Evolutionary conservation across 148 eudicot genomes (phyloP), one percentile per base, ranked within the genome.

Genomic region (Rhododendron ferrugineum): DNA sequence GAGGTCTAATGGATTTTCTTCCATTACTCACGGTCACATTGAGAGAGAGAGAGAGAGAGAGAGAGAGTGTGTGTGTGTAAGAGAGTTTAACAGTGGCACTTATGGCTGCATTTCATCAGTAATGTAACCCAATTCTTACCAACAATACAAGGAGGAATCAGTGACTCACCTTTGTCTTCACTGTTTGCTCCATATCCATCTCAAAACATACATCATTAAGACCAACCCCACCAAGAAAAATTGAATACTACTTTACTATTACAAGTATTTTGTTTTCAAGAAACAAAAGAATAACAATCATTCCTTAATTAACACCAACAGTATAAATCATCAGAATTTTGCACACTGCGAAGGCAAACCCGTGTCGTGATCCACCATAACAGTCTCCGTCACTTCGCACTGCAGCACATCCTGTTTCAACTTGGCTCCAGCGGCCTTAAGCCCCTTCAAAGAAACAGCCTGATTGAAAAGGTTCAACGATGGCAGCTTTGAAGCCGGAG

Each of bases 401-500:
- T 90, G 80, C 30, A 97, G 87, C 86, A 97, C 99, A 83, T 95
- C 99, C 90, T 93, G 94, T 73, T 93, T 85, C 52, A 97, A 46
- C 86, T 95, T 95, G 3, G 98, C 97, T 0, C 99, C 99, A 2
- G 99, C 99, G 1, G 96, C 90, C 89, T 95, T 97, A 26, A 97
- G 84, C 11, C 98, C 99, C 88, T 90, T 95, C 26, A 97, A 87
- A 0, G 99, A 97, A 44, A 95, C 91, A 0, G 98, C 93, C 88
- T 94, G 98, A 79, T 95, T 97, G 72, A 97, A 97, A 9, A 97
- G 90, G 85, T 95, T 97, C 50, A 97, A 3, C 6, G 98, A 94
- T 1, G 99, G 99, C 79, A 97, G 86, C 85, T 88, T 89, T 1
- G 98, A 92, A 2, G 98, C 99, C 1, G 96, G 90, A 7, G 99